These are phyloP conservation scores for Fennellomyces sp. DNA, from an alignment of 371 early-diverging fungal genomes.

Conservation along the genomic window DNA sequence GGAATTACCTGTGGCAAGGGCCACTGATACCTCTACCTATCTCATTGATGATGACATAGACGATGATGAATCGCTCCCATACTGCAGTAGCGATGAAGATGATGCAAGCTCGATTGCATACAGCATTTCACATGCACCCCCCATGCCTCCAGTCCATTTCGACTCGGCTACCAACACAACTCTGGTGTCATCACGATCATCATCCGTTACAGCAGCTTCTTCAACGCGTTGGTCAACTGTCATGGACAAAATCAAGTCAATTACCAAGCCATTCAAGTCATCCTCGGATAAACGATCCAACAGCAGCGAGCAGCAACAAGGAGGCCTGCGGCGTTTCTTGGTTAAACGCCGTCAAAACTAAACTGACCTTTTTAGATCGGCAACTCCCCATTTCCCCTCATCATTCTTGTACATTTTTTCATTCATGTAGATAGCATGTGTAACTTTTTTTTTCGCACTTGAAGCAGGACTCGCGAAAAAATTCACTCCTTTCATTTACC, in stretches of 20 bases:
- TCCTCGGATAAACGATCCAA: neutral
- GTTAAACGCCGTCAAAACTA: neutral
- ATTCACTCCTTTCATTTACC: constrained; percentile 1
- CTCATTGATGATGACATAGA: neutral
- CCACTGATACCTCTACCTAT: neutral
- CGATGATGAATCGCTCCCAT: neutral
- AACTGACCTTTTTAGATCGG: neutral
- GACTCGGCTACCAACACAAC: neutral
- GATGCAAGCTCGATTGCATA: constrained; percentile 2
- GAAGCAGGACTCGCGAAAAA: neutral
- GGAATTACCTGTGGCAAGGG: neutral
- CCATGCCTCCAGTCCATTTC: neutral
- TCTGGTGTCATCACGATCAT: neutral
- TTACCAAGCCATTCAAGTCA: neutral
- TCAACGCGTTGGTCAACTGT: neutral
- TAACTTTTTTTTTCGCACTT: neutral
- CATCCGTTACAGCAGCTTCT: neutral
- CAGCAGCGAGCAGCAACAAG: neutral
- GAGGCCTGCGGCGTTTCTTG: constrained; percentile 4
- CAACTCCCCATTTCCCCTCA: neutral
- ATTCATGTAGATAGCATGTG: neutral
- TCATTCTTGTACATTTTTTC: neutral
- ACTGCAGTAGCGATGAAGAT: neutral
- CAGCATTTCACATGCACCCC: neutral
- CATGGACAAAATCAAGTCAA: neutral